Evolutionary conservation across 495 filamentous ascomycete species (phyloP).

Genomic region (Recurvomyces mirabilis): DNA sequence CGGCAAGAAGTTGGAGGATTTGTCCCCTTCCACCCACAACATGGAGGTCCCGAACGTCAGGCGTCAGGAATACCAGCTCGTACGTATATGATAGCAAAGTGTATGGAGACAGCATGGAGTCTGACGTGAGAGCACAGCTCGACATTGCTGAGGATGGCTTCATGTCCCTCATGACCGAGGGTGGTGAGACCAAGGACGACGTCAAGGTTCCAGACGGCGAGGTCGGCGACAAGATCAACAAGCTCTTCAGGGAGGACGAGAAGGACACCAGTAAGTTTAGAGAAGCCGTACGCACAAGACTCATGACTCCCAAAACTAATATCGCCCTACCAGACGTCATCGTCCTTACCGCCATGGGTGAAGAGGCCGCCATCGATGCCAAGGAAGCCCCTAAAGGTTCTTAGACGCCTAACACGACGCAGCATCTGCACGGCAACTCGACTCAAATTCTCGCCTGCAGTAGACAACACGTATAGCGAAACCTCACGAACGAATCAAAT

Average conservation of each 20-base stretch:
- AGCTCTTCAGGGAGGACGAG: conserved; percentile 61
- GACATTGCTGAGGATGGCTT: conserved; percentile 83
- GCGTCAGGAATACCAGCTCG: conserved; percentile 85
- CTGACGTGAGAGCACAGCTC: conserved; percentile 40
- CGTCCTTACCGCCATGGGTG: conserved; percentile 88
- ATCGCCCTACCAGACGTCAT: conserved; percentile 54
- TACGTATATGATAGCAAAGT: conserved; percentile 39
- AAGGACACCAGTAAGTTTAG: conserved; percentile 71
- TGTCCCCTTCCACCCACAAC: conserved; percentile 99
- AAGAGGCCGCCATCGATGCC: conserved; percentile 83
- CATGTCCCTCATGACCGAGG: conserved; percentile 75
- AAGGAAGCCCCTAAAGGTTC: conserved; percentile 63
- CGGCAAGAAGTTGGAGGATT: conserved; percentile 97
- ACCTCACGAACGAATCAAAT: too few species aligned
- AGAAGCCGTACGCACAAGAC: too few species aligned
- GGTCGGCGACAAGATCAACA: conserved; percentile 65
- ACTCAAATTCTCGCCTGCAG: too few species aligned
- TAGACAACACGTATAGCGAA: too few species aligned
- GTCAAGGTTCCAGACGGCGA: conserved; percentile 89
- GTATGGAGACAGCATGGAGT: not conserved
- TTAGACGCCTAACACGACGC: too few species aligned
- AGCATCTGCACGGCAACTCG: too few species aligned
- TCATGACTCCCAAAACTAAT: not conserved
- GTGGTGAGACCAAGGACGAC: conserved; percentile 80
- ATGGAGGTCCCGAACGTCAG: conserved; percentile 96